Base-by-base conservation (phyloP, 148 eudicot genomes). In the Dysphania ambrosioides region DNA sequence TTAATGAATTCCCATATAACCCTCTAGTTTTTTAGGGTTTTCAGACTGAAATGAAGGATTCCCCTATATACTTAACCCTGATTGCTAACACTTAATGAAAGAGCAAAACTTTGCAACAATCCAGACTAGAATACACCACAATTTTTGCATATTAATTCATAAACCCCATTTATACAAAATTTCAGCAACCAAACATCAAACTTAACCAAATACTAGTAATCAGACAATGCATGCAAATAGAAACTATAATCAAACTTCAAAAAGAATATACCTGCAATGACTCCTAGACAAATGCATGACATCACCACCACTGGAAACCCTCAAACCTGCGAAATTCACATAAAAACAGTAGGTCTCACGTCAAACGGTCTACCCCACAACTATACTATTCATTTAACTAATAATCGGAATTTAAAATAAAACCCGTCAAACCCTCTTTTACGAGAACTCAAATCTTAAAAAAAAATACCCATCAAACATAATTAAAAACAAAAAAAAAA, bases 281-380 rank as follows among this genome's bases (percentile, higher is more conserved):
- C 26, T 71, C 63, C 62, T 76, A 29, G 72, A 49, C 68, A 80
- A 58, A 76, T 76, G 71, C 59, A 66, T 26, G 63, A 76, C 76
- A 65, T 80, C 83, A 76, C 75, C 83, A 76, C 82, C 79, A 23
- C 41, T 49, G 49, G 44, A 75, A 55, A 80, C 76, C 76, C 83
- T 80, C 42, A 75, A 68, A 44, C 83, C 83, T 80, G 47, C 34
- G 73, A 19, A 74, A 15, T 44, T 36, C 53, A 18, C 27, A 19
- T 2, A 68, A 51, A 53, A n/a, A n/a, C n/a, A n/a, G n/a, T n/a
- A n/a, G n/a, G n/a, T n/a, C n/a, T n/a, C n/a, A n/a, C n/a, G n/a
- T n/a, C n/a, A n/a, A n/a, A n/a, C n/a, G n/a, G n/a, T n/a, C n/a
- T n/a, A n/a, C n/a, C n/a, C n/a, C n/a, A n/a, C n/a, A n/a, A n/a